phyloP scores from a whole-genome alignment of 371 early-diverging fungal species.

The Syncephalastrum racemosum region DNA sequence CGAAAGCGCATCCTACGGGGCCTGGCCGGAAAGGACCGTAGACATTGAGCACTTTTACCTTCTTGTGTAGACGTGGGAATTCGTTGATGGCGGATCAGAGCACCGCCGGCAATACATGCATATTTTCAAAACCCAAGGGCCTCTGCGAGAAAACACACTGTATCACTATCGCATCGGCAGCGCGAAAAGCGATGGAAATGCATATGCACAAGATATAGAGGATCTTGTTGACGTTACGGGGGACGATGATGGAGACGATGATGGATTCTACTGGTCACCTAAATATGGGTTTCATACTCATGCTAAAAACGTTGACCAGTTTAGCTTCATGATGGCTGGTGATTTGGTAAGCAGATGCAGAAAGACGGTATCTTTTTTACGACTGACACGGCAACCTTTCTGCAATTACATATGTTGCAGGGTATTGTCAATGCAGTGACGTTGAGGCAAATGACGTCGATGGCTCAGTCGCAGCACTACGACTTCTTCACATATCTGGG shows the following conservation, averaged over 20 bases:
- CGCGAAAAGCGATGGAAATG: no score
- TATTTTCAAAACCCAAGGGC: constrained; percentile 18
- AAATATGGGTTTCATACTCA: constrained; percentile 20
- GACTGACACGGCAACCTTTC: background rate
- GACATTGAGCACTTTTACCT: background rate
- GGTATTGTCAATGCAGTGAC: constrained; percentile 34
- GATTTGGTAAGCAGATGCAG: constrained; percentile 19
- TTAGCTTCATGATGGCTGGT: constrained; percentile 26
- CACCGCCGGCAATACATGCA: constrained; percentile 29
- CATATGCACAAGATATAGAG: no score
- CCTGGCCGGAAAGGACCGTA: no score
- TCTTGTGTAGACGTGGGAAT: constrained; percentile 23
- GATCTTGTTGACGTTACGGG: no score
- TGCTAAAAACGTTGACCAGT: constrained; percentile 1
- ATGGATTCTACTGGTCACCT: constrained; percentile 6
- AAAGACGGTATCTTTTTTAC: no score
- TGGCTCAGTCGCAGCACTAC: constrained; percentile 22
- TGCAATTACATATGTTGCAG: constrained; percentile 7
- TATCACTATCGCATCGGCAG: no score
- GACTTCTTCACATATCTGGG: constrained; percentile 40
- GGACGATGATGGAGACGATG: no score
- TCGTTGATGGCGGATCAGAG: constrained; percentile 34
- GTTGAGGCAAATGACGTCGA: constrained; percentile 16
- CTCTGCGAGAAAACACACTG: no score
- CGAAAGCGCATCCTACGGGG: no score